These are phyloP conservation scores for Paramecium octaurelia DNA, from an alignment of 73 alveolate genomes.

Conservation along the genomic window DNA sequence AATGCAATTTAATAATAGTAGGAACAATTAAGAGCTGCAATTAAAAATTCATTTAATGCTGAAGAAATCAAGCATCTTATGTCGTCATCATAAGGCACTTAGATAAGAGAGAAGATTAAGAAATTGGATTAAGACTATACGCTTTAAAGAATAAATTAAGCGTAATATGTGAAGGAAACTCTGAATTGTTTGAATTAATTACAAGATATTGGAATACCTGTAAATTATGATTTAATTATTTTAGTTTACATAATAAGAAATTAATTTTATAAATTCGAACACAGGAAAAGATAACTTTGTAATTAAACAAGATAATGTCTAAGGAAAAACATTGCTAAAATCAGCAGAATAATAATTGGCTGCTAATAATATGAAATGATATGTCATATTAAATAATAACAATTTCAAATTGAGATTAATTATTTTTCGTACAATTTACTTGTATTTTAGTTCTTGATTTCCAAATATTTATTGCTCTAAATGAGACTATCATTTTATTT, in stretches of 20 bases:
- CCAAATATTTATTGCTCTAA: neutral
- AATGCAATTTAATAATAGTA: neutral
- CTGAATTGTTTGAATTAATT: neutral
- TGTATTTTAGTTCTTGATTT: neutral
- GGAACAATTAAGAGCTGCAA: neutral
- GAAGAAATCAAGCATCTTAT: constrained; percentile 26
- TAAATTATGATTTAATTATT: neutral
- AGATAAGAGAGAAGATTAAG: constrained; percentile 23
- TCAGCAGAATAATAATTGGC: constrained; percentile 40
- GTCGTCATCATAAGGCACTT: neutral
- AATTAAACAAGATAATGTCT: neutral
- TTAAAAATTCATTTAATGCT: constrained; percentile 14
- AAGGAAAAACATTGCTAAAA: neutral
- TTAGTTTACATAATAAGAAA: neutral
- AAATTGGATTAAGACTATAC: constrained; percentile 3
- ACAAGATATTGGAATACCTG: constrained; percentile 14
- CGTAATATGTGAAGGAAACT: neutral
- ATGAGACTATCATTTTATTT: neutral
- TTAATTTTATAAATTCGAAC: neutral
- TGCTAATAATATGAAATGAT: constrained; percentile 23
- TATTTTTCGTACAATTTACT: neutral
- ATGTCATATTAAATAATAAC: neutral
- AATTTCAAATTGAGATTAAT: neutral
- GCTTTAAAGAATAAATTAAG: neutral
- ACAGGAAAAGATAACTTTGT: constrained; percentile 34